These are phyloP conservation scores for Protostelium mycophagum DNA, from an alignment of 78 protist genomes.

Conservation along the genomic window DNA sequence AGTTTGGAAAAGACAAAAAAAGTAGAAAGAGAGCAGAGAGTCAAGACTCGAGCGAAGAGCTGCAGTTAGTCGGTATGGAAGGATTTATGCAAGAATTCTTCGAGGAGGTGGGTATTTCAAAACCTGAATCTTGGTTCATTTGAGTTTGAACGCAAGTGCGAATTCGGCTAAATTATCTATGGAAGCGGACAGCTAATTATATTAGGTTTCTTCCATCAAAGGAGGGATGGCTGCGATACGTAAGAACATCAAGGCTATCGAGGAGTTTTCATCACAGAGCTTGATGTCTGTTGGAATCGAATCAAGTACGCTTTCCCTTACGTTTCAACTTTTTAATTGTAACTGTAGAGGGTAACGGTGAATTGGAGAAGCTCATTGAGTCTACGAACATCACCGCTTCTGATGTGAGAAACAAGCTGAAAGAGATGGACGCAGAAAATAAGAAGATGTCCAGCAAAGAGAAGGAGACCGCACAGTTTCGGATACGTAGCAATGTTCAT, in stretches of 20 bases:
- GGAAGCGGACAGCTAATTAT: neutral
- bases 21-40: conserved; percentile 24
- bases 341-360: conserved; percentile 39
- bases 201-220: conserved; percentile 8
- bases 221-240: conserved; percentile 38
- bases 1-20: conserved; percentile 21
- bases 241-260: conserved; percentile 47
- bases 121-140: too few species aligned
- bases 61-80: conserved; percentile 19
- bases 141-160: too few species aligned
- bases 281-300: conserved; percentile 54
- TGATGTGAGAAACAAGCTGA: conserved; percentile 52
- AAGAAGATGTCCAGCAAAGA: conserved; percentile 18
- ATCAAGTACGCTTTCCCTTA: neutral
- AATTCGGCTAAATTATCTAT: neutral
- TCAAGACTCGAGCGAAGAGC: conserved; percentile 6
- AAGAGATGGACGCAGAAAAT: conserved; percentile 42
- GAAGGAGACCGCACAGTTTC: conserved; percentile 33
- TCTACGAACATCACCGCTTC: conserved; percentile 46
- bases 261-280: conserved; percentile 37
- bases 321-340: neutral
- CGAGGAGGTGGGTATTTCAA: conserved; percentile 46
- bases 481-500: conserved; percentile 61
- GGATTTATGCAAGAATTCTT: conserved; percentile 66
- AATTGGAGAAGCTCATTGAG: conserved; percentile 46